phyloP scores from a whole-genome alignment of 352 stramenopile species.

The Phytopythium aichiense region DNA sequence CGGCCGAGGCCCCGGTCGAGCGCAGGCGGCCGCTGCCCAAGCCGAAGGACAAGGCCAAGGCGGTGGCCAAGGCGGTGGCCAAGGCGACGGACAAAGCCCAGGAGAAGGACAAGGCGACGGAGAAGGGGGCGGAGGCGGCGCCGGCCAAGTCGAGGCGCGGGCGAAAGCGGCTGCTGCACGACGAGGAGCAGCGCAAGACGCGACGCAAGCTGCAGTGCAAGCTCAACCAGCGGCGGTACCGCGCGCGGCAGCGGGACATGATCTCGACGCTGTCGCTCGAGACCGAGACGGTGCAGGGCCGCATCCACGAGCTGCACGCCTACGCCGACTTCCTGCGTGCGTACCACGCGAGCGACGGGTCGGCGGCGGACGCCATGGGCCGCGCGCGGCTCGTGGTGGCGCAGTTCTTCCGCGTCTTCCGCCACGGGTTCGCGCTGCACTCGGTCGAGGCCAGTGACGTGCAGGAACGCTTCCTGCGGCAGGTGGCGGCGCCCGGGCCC shows the following conservation, averaged over 20 bases:
- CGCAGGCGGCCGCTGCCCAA: background rate
- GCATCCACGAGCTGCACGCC: constrained; percentile 38
- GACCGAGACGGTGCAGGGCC: constrained; percentile 39
- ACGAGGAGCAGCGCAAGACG: constrained; percentile 56
- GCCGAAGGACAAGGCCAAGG: background rate
- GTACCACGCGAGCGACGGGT: constrained; percentile 14
- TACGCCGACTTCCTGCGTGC: constrained; percentile 47
- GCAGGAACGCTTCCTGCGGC: constrained; percentile 52
- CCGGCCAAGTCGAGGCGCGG: constrained; percentile 22
- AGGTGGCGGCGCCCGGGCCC: constrained; percentile 36
- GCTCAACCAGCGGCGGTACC: constrained; percentile 67
- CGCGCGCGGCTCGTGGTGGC: constrained; percentile 36
- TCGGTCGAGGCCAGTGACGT: constrained; percentile 49
- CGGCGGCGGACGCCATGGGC: background rate
- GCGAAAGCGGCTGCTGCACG: constrained; percentile 46
- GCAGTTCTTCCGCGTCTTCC: constrained; percentile 52
- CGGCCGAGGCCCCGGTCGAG: background rate
- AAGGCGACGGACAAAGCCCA: background rate
- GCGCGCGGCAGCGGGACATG: constrained; percentile 55
- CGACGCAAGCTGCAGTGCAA: constrained; percentile 72
- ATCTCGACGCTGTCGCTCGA: constrained; percentile 59
- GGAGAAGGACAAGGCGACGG: background rate
- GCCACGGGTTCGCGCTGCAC: constrained; percentile 58
- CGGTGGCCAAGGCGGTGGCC: background rate
- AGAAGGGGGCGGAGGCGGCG: background rate